These are phyloP conservation scores for Hypericum perforatum DNA, from an alignment of 345 rosid genomes.

Conservation along the genomic window DNA sequence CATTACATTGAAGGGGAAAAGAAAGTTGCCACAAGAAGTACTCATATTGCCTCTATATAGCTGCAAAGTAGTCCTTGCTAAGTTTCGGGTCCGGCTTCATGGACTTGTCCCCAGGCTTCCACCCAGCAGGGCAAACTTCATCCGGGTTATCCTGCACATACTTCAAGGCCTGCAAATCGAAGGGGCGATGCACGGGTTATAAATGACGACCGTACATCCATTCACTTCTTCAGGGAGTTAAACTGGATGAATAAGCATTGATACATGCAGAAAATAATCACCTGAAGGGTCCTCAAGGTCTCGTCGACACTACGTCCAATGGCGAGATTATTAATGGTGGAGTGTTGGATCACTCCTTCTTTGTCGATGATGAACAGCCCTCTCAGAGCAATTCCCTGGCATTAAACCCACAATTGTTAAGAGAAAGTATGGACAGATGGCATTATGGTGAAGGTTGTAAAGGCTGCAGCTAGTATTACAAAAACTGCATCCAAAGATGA, in stretches of 20 bases:
- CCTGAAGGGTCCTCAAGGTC: slow-evolving; percentile 97
- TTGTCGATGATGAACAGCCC: slow-evolving; percentile 96
- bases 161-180: slow-evolving; percentile 63
- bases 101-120: slow-evolving; percentile 97
- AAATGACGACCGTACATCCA: too few relatives aligned
- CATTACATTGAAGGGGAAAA: too few relatives aligned
- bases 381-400: slow-evolving; percentile 88
- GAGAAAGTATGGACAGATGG: too few relatives aligned
- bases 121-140: slow-evolving; percentile 98
- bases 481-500: too few relatives aligned
- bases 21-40: too few relatives aligned
- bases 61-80: slow-evolving; percentile 88
- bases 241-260: too few relatives aligned
- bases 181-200: too few relatives aligned
- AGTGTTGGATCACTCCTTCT: slow-evolving; percentile 92
- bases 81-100: slow-evolving; percentile 96
- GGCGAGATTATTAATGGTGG: slow-evolving; percentile 95
- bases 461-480: too few relatives aligned
- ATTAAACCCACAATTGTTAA: slow-evolving; percentile 6
- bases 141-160: slow-evolving; percentile 95
- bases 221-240: too few relatives aligned
- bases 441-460: too few relatives aligned
- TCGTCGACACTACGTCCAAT: slow-evolving; percentile 96
- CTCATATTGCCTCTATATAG: slow-evolving; percentile 11
- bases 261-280: slow-evolving; percentile 10